A percentile compares a stretch with the other conserved stretches of the same genome.
Conservation (phyloP, 2,329 filamentous ascomycete species). For the Chaetothyriales sp. region DNA sequence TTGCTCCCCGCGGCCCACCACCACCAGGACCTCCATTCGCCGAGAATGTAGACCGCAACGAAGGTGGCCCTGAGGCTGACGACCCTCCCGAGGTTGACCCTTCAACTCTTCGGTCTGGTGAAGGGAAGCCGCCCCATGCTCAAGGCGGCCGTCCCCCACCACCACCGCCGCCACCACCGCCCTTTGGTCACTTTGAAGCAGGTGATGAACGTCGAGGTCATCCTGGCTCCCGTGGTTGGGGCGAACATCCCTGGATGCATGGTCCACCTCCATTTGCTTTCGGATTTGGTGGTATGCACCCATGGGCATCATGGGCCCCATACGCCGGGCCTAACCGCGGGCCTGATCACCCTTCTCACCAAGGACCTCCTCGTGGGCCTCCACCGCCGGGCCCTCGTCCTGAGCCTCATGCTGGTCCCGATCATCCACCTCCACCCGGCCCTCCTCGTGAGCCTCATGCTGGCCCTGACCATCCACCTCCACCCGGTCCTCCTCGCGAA, state of each 20-base stretch:
- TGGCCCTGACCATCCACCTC: not conserved
- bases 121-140: not conserved
- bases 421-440: not conserved
- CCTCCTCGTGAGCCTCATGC: not conserved
- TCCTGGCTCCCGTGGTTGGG: not conserved
- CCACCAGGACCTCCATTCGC: conserved; percentile 16
- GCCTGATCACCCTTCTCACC: not conserved
- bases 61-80: conserved; percentile 24
- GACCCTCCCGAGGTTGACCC: conserved; percentile 16
- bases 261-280: not conserved
- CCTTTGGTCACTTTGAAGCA: not conserved
- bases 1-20: conserved; percentile 22
- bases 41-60: conserved; percentile 17
- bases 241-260: not conserved
- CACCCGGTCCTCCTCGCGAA: not conserved
- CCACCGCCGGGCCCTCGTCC: not conserved
- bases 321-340: not conserved
- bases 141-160: not conserved
- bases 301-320: not conserved
- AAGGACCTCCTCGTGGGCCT: not conserved
- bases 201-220: not conserved
- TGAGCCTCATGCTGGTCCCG: not conserved
- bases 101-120: conserved; percentile 9
- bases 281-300: not conserved
- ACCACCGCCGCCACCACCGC: not conserved